Base-by-base conservation (phyloP, 495 filamentous ascomycete species). In the Hamigera avellanea region DNA sequence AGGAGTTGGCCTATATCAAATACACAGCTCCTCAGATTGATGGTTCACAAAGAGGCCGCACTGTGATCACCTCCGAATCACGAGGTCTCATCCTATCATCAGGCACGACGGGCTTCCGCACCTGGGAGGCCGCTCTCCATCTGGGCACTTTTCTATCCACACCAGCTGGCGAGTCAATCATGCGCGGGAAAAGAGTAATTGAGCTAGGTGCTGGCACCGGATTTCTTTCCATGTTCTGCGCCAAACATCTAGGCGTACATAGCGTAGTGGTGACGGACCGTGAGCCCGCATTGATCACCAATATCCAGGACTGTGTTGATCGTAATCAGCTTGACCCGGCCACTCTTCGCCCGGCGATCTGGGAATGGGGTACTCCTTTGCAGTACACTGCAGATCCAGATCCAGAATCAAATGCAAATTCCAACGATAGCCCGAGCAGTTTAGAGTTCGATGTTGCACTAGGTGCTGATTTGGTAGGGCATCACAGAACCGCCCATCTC, bases 61-160 rank as follows among this genome's bases (percentile, higher is more conserved):
- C 56, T 28, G 48, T 66, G 2, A 54, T 52, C 19, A 66, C 56
- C 12, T 57, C 50, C 10, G 89, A 96, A 61, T 78, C 81, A 8
- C 76, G 80, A 3, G 69, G 70, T 18, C 53, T 95, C 1, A 75
- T 96, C 28, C 77, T 83, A 7, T 74, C 75, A 0, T 60, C 68
- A 5, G 85, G 83, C 3, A 93, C 83, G 2, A 95, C 89, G 0
- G 89, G 89, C 0, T 65, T 86, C 18, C 75, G 89, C 8, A 96
- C 89, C 4, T 96, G 89, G 89, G 89, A 95, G 61, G 89, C 89
- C 3, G 77, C 86, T 0, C 59, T 96, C n/a, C 81, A 87, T 50
- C 68, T 95, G 0, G 85, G 78, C 0, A 71, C 83, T 14, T 93
- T 78, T 44, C 75, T 91, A 21, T 61, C 72, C 8, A 58, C 64